Evolutionary conservation across 2,329 filamentous ascomycete species (phyloP).

Genomic region (Cryphonectria japonica): DNA sequence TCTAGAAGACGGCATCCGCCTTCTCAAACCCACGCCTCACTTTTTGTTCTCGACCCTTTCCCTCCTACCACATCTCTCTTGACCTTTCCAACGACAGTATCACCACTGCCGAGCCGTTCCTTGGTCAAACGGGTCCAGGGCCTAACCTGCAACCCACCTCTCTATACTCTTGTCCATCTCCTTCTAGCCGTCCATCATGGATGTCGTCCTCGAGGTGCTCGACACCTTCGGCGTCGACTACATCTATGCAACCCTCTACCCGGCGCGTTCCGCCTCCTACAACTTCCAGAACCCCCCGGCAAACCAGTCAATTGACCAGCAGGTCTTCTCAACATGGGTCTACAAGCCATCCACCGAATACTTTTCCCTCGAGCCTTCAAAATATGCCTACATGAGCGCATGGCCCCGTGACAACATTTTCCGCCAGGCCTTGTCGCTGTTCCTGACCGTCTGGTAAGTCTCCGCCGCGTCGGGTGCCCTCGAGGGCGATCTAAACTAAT

Average conservation of each 20-base stretch:
- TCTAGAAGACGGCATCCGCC: constrained; percentile 21
- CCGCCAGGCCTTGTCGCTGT: constrained; percentile 76
- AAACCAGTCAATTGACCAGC: constrained; percentile 54
- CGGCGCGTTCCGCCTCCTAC: constrained; percentile 58
- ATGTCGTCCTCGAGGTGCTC: constrained; percentile 84
- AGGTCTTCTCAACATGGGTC: constrained; percentile 63
- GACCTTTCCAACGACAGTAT: background rate
- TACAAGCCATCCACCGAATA: constrained; percentile 76
- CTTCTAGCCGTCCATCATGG: constrained; percentile 64
- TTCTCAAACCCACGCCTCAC: background rate
- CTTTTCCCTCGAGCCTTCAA: constrained; percentile 69
- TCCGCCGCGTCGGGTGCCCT: background rate
- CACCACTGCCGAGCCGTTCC: background rate
- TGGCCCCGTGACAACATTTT: constrained; percentile 77
- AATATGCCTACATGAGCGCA: constrained; percentile 78
- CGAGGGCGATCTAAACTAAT: background rate
- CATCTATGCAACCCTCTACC: constrained; percentile 73
- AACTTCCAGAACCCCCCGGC: constrained; percentile 54
- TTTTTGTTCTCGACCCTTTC: background rate
- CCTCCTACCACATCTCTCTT: background rate
- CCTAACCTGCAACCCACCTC: background rate
- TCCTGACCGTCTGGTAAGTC: constrained; percentile 81
- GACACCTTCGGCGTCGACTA: constrained; percentile 84
- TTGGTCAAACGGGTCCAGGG: background rate
- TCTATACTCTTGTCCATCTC: background rate